Conservation (phyloP, 2,329 filamentous ascomycete genomes). For the Fusarium albidum region DNA sequence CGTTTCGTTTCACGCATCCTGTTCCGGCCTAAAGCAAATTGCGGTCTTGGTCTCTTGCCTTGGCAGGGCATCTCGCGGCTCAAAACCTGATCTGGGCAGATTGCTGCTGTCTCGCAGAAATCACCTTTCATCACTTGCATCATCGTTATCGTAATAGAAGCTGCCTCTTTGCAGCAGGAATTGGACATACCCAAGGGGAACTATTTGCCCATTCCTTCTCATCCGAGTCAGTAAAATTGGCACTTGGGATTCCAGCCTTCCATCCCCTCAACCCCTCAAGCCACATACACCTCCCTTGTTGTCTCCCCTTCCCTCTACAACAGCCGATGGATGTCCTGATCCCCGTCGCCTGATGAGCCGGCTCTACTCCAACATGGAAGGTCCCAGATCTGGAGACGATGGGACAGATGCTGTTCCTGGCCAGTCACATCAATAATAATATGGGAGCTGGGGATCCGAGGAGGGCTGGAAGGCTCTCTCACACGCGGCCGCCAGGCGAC, state of each 20-base stretch:
- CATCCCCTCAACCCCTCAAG: conserved; percentile 6
- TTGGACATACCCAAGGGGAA: background rate
- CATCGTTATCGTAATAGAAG: conserved; percentile 1
- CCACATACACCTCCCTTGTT: conserved; percentile 3
- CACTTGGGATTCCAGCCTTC: background rate
- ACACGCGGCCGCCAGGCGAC: conserved; percentile 16
- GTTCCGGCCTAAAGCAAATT: conserved; percentile 37
- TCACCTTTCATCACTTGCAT: conserved; percentile 3
- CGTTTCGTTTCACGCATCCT: conserved; percentile 39
- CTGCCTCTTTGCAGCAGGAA: conserved; percentile 4
- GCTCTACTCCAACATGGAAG: conserved; percentile 9
- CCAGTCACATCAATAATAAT: conserved; percentile 17
- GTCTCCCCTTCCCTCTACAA: background rate
- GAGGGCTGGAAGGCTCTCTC: conserved; percentile 1
- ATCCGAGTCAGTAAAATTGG: background rate
- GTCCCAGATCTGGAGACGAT: background rate
- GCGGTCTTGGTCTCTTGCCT: conserved; percentile 24
- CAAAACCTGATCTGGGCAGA: conserved; percentile 13
- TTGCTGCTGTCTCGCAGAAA: background rate
- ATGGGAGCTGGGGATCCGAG: conserved; percentile 24
- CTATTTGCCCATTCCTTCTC: background rate
- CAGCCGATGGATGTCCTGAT: background rate
- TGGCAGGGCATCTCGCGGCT: conserved; percentile 24
- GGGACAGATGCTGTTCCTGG: background rate
- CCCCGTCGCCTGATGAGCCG: conserved; percentile 9